phyloP scores from a whole-genome alignment of 306 rosid genomes.

The Prunus persica region DNA sequence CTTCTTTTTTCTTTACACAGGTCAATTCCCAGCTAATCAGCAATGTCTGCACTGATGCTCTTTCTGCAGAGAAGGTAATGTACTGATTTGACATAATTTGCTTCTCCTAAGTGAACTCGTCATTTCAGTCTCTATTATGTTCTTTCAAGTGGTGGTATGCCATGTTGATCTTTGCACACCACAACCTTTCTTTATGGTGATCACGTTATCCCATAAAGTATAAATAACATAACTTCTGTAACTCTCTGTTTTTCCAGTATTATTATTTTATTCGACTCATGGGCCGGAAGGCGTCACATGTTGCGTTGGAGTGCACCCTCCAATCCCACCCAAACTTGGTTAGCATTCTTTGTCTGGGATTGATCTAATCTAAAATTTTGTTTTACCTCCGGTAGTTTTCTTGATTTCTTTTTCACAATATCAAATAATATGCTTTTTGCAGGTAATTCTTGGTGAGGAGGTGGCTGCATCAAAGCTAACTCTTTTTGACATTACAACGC shows the following conservation, averaged over 20 bases:
- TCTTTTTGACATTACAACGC: slow-evolving; percentile 74
- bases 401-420: slow-evolving; percentile 2
- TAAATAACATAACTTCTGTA: background rate
- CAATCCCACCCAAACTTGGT: slow-evolving; percentile 99
- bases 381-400: background rate
- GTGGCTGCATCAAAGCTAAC: slow-evolving; percentile 97
- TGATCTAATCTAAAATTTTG: background rate
- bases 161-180: background rate
- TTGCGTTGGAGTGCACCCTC: slow-evolving; percentile 95
- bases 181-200: background rate
- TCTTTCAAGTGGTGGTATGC: background rate
- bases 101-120: background rate
- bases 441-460: slow-evolving; percentile 98
- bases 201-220: background rate
- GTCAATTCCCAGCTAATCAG: slow-evolving; percentile 99
- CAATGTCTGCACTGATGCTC: slow-evolving; percentile 95
- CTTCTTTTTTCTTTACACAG: slow-evolving; percentile 32
- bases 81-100: background rate
- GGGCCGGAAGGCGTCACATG: slow-evolving; percentile 98
- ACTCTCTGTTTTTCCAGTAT: slow-evolving; percentile 50
- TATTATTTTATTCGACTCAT: slow-evolving; percentile 94
- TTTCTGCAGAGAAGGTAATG: slow-evolving; percentile 94
- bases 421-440: slow-evolving; percentile 20
- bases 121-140: background rate
- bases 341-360: slow-evolving; percentile 22